Percentiles rank a stretch among this genome's conserved stretches.
Conservation (phyloP, 129 eudicot species). For the Glebionis coronaria region DNA sequence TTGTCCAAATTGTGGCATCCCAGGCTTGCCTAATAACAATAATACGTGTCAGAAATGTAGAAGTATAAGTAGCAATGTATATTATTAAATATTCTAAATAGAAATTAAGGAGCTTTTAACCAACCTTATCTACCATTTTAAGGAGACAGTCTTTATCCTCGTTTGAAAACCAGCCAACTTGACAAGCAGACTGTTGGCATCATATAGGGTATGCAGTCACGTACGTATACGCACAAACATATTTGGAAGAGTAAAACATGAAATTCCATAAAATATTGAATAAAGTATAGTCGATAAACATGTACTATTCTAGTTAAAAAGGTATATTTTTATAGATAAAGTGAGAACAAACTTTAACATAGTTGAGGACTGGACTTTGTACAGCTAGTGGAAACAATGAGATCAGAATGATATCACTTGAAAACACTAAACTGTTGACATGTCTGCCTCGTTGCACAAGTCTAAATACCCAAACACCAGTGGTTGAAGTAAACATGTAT, state of each 20-base stretch:
- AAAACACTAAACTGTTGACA: too few species aligned
- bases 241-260: neutral
- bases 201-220: constrained; percentile 1
- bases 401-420: too few species aligned
- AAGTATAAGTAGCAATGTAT: neutral
- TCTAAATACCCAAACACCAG: neutral
- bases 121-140: constrained; percentile 33
- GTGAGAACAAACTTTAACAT: too few species aligned
- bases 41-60: neutral
- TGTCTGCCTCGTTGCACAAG: too few species aligned
- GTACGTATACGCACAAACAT: neutral
- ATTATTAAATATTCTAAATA: neutral
- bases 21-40: constrained; percentile 23
- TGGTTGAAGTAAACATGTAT: constrained; percentile 1
- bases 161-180: constrained; percentile 35
- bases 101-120: constrained; percentile 17
- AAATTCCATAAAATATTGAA: neutral
- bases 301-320: neutral
- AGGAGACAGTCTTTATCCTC: constrained; percentile 27
- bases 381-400: too few species aligned
- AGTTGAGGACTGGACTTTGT: too few species aligned
- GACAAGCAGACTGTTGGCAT: constrained; percentile 34
- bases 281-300: neutral
- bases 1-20: constrained; percentile 22
- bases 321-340: neutral